Evolutionary conservation across 2,329 filamentous ascomycete species (phyloP).

Genomic region (Cladophialophora yegresii): DNA sequence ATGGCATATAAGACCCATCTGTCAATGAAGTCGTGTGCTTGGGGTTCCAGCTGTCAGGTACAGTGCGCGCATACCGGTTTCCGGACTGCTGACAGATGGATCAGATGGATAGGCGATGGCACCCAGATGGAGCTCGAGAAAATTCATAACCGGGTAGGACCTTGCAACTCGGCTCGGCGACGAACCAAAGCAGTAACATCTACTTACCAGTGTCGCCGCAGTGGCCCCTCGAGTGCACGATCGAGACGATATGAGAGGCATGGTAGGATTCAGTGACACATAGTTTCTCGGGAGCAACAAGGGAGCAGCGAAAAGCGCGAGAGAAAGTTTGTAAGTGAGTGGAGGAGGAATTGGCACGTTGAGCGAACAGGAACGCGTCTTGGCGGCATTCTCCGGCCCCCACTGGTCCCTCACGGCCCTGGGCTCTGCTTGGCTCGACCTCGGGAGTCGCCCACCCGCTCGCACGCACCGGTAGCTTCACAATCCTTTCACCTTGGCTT

Average conservation of each 20-base stretch:
- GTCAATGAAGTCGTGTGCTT: neutral
- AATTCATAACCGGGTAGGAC: neutral
- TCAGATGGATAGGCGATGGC: neutral
- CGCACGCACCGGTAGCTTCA: neutral
- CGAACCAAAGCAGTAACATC: neutral
- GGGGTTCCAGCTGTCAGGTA: neutral
- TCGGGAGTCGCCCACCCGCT: neutral
- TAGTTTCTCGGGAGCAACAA: neutral
- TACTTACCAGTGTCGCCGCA: neutral
- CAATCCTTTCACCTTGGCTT: neutral
- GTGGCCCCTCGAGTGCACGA: neutral
- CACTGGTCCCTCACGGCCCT: neutral
- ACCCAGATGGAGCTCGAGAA: slow-evolving; percentile 1
- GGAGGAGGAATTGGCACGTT: neutral
- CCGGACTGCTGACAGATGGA: neutral
- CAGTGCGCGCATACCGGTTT: neutral
- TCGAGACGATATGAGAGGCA: neutral
- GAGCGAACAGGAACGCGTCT: neutral
- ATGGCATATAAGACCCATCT: neutral
- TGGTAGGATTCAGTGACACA: neutral
- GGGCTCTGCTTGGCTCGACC: neutral
- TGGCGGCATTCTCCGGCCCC: neutral
- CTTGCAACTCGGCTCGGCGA: neutral
- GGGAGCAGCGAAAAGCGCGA: neutral
- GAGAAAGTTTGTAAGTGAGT: slow-evolving; percentile 1